A percentile compares a stretch with the other conserved stretches of the same genome.
phyloP scores from a whole-genome alignment of 306 rosid species.

The Parietaria judaica region DNA sequence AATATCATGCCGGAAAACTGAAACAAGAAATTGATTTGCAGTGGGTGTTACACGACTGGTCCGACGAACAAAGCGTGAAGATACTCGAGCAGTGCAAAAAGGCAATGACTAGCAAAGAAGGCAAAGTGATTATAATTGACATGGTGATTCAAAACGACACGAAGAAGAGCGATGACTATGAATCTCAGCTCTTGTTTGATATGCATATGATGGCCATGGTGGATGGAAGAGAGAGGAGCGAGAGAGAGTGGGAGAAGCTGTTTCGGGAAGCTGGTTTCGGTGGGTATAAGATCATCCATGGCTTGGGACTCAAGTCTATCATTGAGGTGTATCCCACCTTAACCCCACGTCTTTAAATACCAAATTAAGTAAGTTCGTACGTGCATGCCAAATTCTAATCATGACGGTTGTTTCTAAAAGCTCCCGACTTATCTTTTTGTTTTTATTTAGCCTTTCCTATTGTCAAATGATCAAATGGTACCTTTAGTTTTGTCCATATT shows the following conservation, averaged over 20 bases:
- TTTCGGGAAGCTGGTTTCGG: conserved; percentile 9
- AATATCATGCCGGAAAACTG: no score
- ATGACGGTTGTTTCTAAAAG: no score
- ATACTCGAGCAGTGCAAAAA: conserved; percentile 2
- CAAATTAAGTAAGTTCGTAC: no score
- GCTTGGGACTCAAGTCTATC: conserved; percentile 7
- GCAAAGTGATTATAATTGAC: conserved; percentile 14
- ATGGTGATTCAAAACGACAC: conserved; percentile 1
- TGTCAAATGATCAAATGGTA: no score
- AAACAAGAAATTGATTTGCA: not conserved
- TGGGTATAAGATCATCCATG: conserved; percentile 5
- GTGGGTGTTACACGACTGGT: conserved; percentile 17
- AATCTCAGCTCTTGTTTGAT: conserved; percentile 15
- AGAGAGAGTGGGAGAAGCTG: conserved; percentile 14
- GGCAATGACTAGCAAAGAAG: conserved; percentile 7
- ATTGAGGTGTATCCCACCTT: conserved; percentile 7
- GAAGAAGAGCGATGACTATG: not conserved
- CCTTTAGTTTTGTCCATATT: no score
- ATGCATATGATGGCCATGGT: conserved; percentile 11
- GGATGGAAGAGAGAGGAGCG: conserved; percentile 5
- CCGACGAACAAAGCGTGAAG: conserved; percentile 13
- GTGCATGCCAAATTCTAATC: no score
- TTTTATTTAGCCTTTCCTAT: no score
- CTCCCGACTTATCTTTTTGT: no score
- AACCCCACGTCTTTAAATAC: no score